Base-by-base conservation (phyloP, 768 basidiomycete species). In the Mycena chlorophos region DNA sequence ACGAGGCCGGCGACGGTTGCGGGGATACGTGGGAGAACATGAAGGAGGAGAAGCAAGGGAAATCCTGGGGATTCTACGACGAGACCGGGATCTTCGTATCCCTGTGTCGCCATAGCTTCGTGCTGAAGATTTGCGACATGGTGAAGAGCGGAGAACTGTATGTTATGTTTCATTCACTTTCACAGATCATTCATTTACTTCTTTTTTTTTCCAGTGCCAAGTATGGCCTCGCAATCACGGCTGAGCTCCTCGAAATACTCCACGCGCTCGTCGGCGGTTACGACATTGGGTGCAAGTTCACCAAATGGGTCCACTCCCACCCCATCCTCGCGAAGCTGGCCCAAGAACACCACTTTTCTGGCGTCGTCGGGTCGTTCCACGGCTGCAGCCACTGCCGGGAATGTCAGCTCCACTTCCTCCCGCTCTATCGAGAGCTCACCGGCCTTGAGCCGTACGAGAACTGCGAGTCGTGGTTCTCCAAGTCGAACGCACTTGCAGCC, bases 11-110 rank as follows among this genome's bases (percentile, higher is more conserved):
- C 64, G 0, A 55, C 62, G 0, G 52, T 66, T 76, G 69, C 71
- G 61, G 55, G 2, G 57, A 73, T n/a, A n/a, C n/a, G n/a, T 29
- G 22, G 31, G 8, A 34, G 31, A 34, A 34, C 31, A 34, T 34
- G 31, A 34, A 34, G 31, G 31, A 34, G 17, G 31, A 34, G 31
- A 17, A 8, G 8, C 8, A 8, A 8, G 8, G 8, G 8, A 8
- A 17, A 8, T 8, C 31, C 8, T 34, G 17, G 8, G 31, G 31
- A 17, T 8, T 34, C 4, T 78, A 73, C 42, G 52, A 69, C 0
- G 71, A 76, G 63, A 66, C 71, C 0, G 73, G 76, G 0, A 62
- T 75, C 8, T 79, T 78, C 54, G 65, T 71, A 0, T 46, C 56
- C 55, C 66, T 65, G 6, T 76, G 75, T 54, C 57, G 63, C 2